Evolutionary conservation across 139 green algal species (phyloP), one percentile per base, ranked within the genome.

Genomic region (Chlorella sp.): DNA sequence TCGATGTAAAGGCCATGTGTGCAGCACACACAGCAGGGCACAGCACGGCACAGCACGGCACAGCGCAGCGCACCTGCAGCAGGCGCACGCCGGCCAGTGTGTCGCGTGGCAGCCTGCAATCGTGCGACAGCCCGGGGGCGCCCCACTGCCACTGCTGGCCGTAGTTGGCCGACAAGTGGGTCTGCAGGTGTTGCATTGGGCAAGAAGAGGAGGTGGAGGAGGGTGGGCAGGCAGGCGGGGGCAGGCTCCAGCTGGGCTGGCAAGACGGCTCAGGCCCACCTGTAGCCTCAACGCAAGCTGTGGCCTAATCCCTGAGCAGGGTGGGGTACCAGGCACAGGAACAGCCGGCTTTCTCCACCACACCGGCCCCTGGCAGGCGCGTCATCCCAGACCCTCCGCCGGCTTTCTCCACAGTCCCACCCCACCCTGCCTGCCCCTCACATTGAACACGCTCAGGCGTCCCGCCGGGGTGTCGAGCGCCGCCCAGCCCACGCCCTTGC

Each of bases 141-240:
- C 69, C 85, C 32, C 21, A n/a, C 69, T 88, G 42, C 85, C 91
- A 93, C 40, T 90, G 90, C 88, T 96, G 94, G 22, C 76, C 87
- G 89, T 96, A 96, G 90, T 96, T 96, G 71, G 93, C 92, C 69
- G 94, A 93, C 81, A 94, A 87, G 91, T 96, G 94, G 9, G 93
- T 96, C 30, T 68, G 79, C 75, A 30, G 75, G 15, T 28, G 64
- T 57, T 5, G 48, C 48, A 57, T 57, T 5, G 5, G 64, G 64
- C 11, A 14, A 71, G 64, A 2, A 14, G 11, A 32, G 64, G 19
- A 71, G 22, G 64, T n/a, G 21, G 9, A 9, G 48, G 48, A 57
- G 48, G 48, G 5, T 5, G 48, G 64, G 64, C 11, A 71, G 64
- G 64, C 21, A n/a, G n/a, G n/a, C 21, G 7, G 24, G 64, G 64